These are phyloP conservation scores for Coriolopsis trogii DNA, from an alignment of 1,284 basidiomycete species.

Conservation along the genomic window DNA sequence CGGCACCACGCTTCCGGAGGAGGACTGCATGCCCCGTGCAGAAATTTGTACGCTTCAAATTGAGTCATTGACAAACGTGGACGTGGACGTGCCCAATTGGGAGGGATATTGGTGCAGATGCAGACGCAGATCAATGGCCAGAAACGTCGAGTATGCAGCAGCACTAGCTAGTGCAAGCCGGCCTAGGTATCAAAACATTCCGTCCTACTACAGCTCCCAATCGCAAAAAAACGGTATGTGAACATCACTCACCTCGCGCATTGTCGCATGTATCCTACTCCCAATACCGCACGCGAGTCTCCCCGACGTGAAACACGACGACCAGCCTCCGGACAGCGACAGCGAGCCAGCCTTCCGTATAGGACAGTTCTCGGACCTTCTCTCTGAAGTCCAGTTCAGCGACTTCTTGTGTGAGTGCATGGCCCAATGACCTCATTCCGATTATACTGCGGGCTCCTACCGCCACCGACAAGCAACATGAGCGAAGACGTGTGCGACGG, in stretches of 20 bases:
- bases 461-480: conserved; percentile 89
- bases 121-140: conserved; percentile 89
- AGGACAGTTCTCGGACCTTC: conserved; percentile 79
- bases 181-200: conserved; percentile 50
- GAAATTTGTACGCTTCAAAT: too few relatives aligned
- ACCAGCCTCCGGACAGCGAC: conserved; percentile 83
- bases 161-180: conserved; percentile 85
- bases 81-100: conserved; percentile 86
- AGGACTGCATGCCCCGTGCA: too few relatives aligned
- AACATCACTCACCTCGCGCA: conserved; percentile 63
- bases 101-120: conserved; percentile 89
- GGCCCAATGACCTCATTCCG: conserved; percentile 94
- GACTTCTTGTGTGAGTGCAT: conserved; percentile 71
- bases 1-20: too few relatives aligned
- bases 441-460: conserved; percentile 87
- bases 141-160: conserved; percentile 73
- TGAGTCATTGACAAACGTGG: conserved; percentile 55
- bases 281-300: conserved; percentile 60
- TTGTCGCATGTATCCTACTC: conserved; percentile 95
- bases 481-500: conserved; percentile 86
- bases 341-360: conserved; percentile 80
- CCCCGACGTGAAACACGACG: conserved; percentile 77
- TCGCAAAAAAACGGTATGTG: background rate
- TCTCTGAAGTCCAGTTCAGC: conserved; percentile 94
- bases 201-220: background rate